Evolutionary conservation across 2,329 filamentous ascomycete genomes (phyloP), one percentile per base, ranked within the genome.

Genomic region (Penicillium sclerotiorum): DNA sequence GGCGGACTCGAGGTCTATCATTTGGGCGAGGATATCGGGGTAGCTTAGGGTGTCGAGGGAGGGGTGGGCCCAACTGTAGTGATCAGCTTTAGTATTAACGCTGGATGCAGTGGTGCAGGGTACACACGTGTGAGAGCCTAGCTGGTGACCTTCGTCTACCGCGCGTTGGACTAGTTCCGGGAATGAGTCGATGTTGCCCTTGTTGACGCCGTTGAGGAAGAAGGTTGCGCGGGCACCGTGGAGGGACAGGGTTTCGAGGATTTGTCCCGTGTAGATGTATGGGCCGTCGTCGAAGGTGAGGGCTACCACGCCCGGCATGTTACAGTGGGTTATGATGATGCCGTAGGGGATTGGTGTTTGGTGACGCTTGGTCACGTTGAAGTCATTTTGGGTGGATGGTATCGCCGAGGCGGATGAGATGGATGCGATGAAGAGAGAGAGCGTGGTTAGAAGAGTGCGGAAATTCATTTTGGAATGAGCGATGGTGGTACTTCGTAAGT

Each of bases 271-370:
- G 66, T 82, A 85, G 27, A 75, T 68, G 58, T 77, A 81, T 12
- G 84, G 85, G 0, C 84, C 84, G 59, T 87, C 84, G 55, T 87
- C 84, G 57, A 81, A 87, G 8, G 84, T 87, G 17, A 87, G 64
- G 11, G 84, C 84, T 53, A 88, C 78, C 15, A 79, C 79, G 35
- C 81, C 80, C 2, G 77, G 71, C 2, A 72, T 68, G 13, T 55
- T 59, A 55, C 74, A 75, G 28, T 62, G 59, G 23, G 60, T 60
- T 49, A 73, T 65, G 27, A 83, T 64, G 2, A 73, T 75, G 25
- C 80, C 81, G 48, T 62, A 56, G 11, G 66, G 59, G 13, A 70
- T 50, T 1, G 27, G 8, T 22, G 23, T 69, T 50, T 2, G 30
- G 6, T 36, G 17, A 21, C 43, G 12, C 17, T 39, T 25, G 22